These are phyloP conservation scores for Microthlaspi erraticum DNA, from an alignment of 345 rosid genomes.

Conservation along the genomic window DNA sequence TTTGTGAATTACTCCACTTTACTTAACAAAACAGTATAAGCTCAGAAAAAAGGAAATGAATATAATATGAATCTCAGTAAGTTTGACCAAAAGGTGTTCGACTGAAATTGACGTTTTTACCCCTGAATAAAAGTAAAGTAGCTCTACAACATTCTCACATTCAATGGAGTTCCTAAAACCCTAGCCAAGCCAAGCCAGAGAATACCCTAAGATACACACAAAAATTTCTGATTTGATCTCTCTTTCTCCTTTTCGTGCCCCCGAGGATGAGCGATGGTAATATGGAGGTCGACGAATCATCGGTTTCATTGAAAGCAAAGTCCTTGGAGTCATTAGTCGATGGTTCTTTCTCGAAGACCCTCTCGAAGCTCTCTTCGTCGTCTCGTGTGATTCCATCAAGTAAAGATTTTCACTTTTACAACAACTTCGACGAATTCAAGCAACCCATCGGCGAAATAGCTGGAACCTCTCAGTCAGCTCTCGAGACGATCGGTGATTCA, in stretches of 20 bases:
- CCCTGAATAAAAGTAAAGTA: not conserved
- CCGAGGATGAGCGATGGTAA: constrained; percentile 31
- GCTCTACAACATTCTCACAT: not conserved
- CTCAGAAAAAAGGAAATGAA: too few relatives aligned
- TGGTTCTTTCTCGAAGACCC: constrained; percentile 53
- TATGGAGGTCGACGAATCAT: constrained; percentile 46
- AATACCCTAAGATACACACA: constrained; percentile 12
- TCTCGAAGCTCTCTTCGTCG: constrained; percentile 64
- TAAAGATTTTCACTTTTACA: constrained; percentile 81
- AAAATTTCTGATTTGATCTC: constrained; percentile 8
- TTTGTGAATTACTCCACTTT: too few relatives aligned
- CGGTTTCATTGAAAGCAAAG: constrained; percentile 38
- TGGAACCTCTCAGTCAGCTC: constrained; percentile 54
- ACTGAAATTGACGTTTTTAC: not conserved
- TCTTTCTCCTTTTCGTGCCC: constrained; percentile 14
- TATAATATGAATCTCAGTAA: too few relatives aligned
- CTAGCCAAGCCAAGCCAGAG: constrained; percentile 24
- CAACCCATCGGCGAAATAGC: constrained; percentile 57
- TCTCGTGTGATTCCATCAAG: constrained; percentile 64
- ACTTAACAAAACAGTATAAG: too few relatives aligned
- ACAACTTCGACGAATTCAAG: constrained; percentile 80
- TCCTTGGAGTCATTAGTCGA: constrained; percentile 48
- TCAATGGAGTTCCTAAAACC: constrained; percentile 36
- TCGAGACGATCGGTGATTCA: constrained; percentile 63
- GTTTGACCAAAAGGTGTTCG: too few relatives aligned